A percentile compares a stretch with the other conserved stretches of the same genome.
These are phyloP conservation scores for Medicago truncatula DNA, from an alignment of 306 rosid genomes.

Conservation along the genomic window DNA sequence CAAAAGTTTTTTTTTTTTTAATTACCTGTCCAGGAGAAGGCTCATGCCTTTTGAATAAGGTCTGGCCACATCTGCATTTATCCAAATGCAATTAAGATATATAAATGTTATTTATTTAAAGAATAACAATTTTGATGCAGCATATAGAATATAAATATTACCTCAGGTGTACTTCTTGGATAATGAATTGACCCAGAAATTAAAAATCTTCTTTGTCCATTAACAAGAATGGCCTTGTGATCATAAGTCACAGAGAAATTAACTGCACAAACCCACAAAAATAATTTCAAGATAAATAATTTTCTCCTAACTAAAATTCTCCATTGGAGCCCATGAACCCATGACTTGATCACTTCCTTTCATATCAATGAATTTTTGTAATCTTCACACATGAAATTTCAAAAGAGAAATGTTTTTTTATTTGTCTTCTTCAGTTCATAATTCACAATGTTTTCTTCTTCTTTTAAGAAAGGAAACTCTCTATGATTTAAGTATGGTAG, in stretches of 20 bases:
- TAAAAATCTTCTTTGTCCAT: slow-evolving; percentile 75
- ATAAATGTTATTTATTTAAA: neutral
- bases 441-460: slow-evolving; percentile 22
- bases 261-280: slow-evolving; percentile 46
- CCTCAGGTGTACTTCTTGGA: slow-evolving; percentile 98
- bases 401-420: too few species aligned
- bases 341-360: slow-evolving; percentile 20
- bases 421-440: neutral
- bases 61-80: slow-evolving; percentile 88
- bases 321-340: slow-evolving; percentile 49
- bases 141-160: slow-evolving; percentile 12
- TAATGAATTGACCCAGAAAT: slow-evolving; percentile 96
- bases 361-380: slow-evolving; percentile 40
- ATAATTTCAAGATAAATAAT: slow-evolving; percentile 25
- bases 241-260: slow-evolving; percentile 75
- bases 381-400: slow-evolving; percentile 1
- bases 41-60: slow-evolving; percentile 90
- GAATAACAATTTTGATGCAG: neutral
- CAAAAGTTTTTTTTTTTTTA: too few species aligned
- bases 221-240: slow-evolving; percentile 67
- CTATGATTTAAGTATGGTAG: slow-evolving; percentile 19
- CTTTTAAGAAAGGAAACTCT: slow-evolving; percentile 31
- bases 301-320: slow-evolving; percentile 31
- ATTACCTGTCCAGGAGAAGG: slow-evolving; percentile 88
- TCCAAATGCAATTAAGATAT: neutral